Base-by-base conservation (phyloP, 345 rosid genomes). In the Erodium maritimum region DNA sequence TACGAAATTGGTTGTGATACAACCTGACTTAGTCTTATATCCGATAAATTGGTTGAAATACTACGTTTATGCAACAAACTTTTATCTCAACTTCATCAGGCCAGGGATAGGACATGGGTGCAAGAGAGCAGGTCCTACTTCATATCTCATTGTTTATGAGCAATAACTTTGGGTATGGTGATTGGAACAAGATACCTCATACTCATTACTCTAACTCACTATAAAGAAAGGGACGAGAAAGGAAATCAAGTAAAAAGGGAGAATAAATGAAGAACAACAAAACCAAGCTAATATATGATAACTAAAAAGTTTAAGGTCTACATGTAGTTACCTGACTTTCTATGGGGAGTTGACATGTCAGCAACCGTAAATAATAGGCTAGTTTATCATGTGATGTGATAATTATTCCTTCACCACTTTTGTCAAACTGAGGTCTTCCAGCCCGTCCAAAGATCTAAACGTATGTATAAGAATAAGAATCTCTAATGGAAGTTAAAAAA, bases 381-480 rank as follows among this genome's bases (percentile, higher is more conserved):
- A 91, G 73, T 77, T 91, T 91, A 55, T 88, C 96, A 71, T 91
- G 98, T 48, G 96, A 88, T 46, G 98, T 91, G 67, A 91, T 91
- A 70, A 91, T 91, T 66, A 91, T 88, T 69, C 98, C 98, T 68
- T 91, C 98, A 52, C 98, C 98, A 69, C 96, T 88, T 75, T 82
- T 91, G 72, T 91, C 98, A 82, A 91, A 91, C 79, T 91, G 98
- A 55, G 98, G 98, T 75, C 98, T 85, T 71, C 98, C 98, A 61
- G 98, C 96, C 75, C 98, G 88, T 68, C 98, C 98, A 81, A 91
- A 91, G 50, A 91, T 91, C 98, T 91, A 61, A 57, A 60, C 69
- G 19, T 68, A 33, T 45, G 67, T 46, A 57, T 52, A 58, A 54
- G 52, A 52, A 52, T 19, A 72, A 33, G 14, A 42, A 42, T 12